Evolutionary conservation across 2,329 filamentous ascomycete genomes (phyloP).

Genomic region (Neofusicoccum parvum): DNA sequence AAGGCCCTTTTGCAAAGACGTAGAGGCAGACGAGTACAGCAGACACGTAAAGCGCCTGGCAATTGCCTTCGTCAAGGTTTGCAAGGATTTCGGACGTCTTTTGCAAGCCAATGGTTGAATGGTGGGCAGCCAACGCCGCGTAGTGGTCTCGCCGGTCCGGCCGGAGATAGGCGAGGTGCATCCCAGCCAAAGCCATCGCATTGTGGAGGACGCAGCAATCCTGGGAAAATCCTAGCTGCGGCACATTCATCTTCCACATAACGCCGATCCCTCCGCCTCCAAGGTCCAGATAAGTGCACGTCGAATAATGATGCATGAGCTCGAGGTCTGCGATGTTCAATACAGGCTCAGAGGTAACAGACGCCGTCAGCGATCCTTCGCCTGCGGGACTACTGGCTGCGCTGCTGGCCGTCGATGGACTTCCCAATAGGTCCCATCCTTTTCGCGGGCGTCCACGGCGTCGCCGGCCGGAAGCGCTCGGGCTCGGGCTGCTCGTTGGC

Average conservation of each 20-base stretch:
- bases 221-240: background rate
- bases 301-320: conserved; percentile 5
- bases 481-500: background rate
- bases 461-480: background rate
- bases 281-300: background rate
- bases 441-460: conserved; percentile 5
- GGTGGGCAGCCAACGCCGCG: background rate
- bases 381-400: background rate
- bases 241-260: conserved; percentile 2
- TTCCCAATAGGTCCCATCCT: background rate
- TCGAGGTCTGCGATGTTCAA: conserved; percentile 4
- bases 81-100: background rate
- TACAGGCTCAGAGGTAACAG: background rate
- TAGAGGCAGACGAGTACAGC: background rate
- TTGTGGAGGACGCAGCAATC: background rate
- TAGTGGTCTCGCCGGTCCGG: background rate
- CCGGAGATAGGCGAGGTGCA: background rate
- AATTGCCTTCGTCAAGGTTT: background rate
- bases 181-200: background rate
- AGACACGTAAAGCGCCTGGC: conserved; percentile 8
- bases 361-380: background rate
- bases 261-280: background rate
- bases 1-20: conserved; percentile 5
- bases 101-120: conserved; percentile 8
- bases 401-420: background rate